Conservation (phyloP, 23 red algal genomes). For the Gracilaria caudata region DNA sequence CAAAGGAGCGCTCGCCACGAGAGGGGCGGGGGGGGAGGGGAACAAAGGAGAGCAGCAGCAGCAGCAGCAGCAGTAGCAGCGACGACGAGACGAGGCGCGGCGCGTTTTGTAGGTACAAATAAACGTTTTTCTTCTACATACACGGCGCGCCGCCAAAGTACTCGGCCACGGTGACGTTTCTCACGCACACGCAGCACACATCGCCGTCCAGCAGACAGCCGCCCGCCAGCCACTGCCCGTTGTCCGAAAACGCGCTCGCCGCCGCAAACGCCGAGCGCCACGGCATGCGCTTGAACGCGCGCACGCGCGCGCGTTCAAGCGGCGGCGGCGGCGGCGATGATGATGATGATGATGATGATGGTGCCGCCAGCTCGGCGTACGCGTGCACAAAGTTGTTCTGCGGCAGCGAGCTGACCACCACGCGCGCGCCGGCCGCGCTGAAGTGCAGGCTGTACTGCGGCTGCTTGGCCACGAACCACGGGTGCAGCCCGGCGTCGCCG, state of each 20-base stretch:
- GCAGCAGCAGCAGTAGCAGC: no score
- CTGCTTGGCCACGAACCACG: slow-evolving; percentile 70
- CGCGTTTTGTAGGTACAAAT: no score
- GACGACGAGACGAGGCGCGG: no score
- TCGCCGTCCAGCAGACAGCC: slow-evolving; percentile 45
- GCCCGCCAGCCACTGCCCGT: slow-evolving; percentile 28
- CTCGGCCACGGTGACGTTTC: slow-evolving; percentile 48
- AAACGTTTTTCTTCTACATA: background rate
- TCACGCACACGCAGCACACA: slow-evolving; percentile 44
- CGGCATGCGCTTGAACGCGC: slow-evolving; percentile 43
- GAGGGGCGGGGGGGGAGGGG: no score
- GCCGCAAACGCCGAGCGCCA: slow-evolving; percentile 51
- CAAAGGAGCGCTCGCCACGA: no score
- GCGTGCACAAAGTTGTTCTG: slow-evolving; percentile 28
- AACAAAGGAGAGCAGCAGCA: no score
- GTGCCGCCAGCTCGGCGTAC: background rate
- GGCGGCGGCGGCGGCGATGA: no score
- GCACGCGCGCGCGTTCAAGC: no score
- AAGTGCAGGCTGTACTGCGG: slow-evolving; percentile 52
- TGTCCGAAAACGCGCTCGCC: slow-evolving; percentile 40
- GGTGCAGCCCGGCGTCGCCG: background rate
- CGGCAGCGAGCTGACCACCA: slow-evolving; percentile 34
- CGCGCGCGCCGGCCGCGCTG: background rate
- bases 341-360: no score
- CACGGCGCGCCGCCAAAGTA: slow-evolving; percentile 4